phyloP scores from a whole-genome alignment of 1,139 yeast species.

The Debaryomyces subglobosus region DNA sequence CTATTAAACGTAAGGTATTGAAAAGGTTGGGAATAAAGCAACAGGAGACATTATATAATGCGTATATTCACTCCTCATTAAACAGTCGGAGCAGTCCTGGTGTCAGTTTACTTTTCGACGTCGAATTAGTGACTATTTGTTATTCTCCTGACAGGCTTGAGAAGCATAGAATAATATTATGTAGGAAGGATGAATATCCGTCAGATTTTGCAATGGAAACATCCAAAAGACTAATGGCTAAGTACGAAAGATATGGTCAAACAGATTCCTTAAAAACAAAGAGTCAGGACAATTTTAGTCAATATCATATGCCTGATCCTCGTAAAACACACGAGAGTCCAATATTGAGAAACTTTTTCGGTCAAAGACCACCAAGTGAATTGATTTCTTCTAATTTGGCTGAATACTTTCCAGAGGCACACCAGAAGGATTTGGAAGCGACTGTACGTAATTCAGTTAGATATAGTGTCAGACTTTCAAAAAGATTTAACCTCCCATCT shows the following conservation, averaged over 20 bases:
- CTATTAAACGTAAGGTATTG: constrained; percentile 72
- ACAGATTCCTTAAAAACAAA: constrained; percentile 14
- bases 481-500: constrained; percentile 34
- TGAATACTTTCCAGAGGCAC: constrained; percentile 90
- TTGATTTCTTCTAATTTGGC: constrained; percentile 86
- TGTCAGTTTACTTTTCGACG: constrained; percentile 65
- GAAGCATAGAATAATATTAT: constrained; percentile 72
- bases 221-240: constrained; percentile 48
- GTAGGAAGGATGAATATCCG: constrained; percentile 66
- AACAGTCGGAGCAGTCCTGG: constrained; percentile 28
- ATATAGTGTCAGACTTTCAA: constrained; percentile 65
- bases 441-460: constrained; percentile 85
- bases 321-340: constrained; percentile 17
- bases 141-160: constrained; percentile 74
- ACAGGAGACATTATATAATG: constrained; percentile 44
- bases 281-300: constrained; percentile 21
- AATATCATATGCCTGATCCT: constrained; percentile 30
- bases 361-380: constrained; percentile 93
- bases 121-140: constrained; percentile 80
- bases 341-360: constrained; percentile 62
- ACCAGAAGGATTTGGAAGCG: constrained; percentile 69
- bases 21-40: constrained; percentile 57
- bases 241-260: constrained; percentile 36
- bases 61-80: constrained; percentile 36
- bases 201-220: constrained; percentile 64